phyloP scores from a whole-genome alignment of 2,329 filamentous ascomycete genomes.

The Alternaria sp. region DNA sequence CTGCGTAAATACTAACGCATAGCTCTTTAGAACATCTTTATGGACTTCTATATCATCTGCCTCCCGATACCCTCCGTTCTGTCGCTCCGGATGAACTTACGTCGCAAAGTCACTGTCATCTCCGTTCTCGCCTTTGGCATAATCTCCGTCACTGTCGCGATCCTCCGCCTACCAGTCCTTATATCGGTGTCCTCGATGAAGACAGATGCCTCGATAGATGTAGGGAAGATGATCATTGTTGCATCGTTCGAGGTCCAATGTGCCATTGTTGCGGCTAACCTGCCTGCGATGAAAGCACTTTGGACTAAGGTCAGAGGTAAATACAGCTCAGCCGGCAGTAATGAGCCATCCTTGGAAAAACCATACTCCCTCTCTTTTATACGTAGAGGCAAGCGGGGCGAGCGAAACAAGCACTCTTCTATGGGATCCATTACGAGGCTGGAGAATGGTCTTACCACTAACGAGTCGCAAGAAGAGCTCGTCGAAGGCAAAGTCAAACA shows the following conservation, averaged over 20 bases:
- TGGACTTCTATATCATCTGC: constrained; percentile 8
- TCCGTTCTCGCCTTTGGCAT: constrained; percentile 8
- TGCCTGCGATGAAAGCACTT: constrained; percentile 7
- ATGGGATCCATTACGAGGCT: neutral
- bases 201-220: neutral
- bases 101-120: constrained; percentile 6
- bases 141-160: constrained; percentile 9
- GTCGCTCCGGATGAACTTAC: neutral
- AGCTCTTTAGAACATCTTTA: constrained; percentile 3
- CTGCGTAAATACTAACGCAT: neutral
- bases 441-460: neutral
- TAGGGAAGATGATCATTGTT: neutral
- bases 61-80: constrained; percentile 8
- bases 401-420: neutral
- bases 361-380: neutral
- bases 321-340: neutral
- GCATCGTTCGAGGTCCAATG: constrained; percentile 10
- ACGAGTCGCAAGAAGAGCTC: constrained; percentile 4
- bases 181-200: neutral
- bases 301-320: constrained; percentile 1
- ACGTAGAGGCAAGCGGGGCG: neutral
- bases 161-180: constrained; percentile 1
- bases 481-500: neutral
- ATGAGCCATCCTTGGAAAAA: neutral
- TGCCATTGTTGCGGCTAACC: constrained; percentile 9